These are phyloP conservation scores for Ustilago curta DNA, from an alignment of 1,284 basidiomycete genomes.

Conservation along the genomic window DNA sequence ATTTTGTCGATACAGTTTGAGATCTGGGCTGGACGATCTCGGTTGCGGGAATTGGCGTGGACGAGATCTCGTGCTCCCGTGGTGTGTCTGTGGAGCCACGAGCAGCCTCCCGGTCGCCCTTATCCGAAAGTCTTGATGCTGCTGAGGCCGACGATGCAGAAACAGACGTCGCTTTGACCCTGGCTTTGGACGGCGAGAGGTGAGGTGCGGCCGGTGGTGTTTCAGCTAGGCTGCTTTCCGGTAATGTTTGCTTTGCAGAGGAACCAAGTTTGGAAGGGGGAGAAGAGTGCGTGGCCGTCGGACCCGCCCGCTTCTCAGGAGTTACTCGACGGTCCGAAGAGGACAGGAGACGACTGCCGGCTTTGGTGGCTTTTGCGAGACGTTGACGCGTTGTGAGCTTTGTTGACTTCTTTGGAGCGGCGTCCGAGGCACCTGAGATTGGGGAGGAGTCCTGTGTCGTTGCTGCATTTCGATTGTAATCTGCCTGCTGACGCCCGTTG, in stretches of 20 bases:
- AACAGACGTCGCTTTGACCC: background rate
- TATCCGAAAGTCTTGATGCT: background rate
- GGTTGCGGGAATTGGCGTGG: background rate
- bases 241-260: background rate
- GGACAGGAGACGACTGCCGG: constrained; percentile 32
- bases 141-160: background rate
- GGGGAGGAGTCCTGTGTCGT: constrained; percentile 10
- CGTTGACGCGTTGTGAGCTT: constrained; percentile 51
- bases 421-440: constrained; percentile 20
- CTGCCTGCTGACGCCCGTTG: constrained; percentile 1
- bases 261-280: constrained; percentile 13
- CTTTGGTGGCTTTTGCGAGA: constrained; percentile 50
- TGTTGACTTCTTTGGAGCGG: constrained; percentile 18
- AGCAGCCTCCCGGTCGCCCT: background rate
- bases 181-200: constrained; percentile 8
- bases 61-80: background rate
- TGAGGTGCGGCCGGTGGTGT: background rate
- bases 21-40: background rate
- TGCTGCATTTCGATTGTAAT: constrained; percentile 1
- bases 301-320: constrained; percentile 15
- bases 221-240: background rate
- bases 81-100: background rate
- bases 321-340: constrained; percentile 28
- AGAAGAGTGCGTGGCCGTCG: background rate
- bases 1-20: background rate